phyloP scores from a whole-genome alignment of 495 filamentous ascomycete species.

The Chaetomium cochliodes region DNA sequence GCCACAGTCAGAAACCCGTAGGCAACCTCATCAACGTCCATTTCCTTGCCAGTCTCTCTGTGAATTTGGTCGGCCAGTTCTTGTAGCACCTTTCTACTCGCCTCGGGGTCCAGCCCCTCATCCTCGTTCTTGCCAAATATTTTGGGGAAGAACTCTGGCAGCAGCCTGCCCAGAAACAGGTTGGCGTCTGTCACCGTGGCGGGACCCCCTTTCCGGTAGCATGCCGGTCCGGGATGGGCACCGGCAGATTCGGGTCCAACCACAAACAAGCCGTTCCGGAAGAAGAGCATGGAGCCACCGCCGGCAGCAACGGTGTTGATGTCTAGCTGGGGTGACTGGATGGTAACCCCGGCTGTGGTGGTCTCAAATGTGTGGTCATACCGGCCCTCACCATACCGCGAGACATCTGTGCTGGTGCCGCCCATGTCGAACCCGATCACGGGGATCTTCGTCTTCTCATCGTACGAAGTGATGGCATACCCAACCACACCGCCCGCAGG shows the following conservation, averaged over 20 bases:
- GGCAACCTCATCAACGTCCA: conserved; percentile 85
- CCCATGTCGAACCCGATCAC: conserved; percentile 97
- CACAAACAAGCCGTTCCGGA: conserved; percentile 91
- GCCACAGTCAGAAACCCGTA: conserved; percentile 89
- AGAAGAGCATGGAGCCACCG: conserved; percentile 86
- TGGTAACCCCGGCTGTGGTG: conserved; percentile 91
- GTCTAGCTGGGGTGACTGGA: conserved; percentile 92
- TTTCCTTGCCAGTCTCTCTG: conserved; percentile 61
- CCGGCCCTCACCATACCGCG: conserved; percentile 80
- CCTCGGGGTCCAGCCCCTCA: conserved; percentile 76
- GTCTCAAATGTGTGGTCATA: conserved; percentile 98
- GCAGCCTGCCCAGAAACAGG: conserved; percentile 77
- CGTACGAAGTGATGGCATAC: conserved; percentile 91
- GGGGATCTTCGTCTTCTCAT: conserved; percentile 78
- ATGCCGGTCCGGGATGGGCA: conserved; percentile 90
- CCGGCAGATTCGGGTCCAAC: conserved; percentile 93
- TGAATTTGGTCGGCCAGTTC: conserved; percentile 80
- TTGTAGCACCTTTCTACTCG: conserved; percentile 72
- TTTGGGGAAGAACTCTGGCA: conserved; percentile 95
- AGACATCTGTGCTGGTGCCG: conserved; percentile 93
- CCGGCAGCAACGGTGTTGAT: conserved; percentile 98
- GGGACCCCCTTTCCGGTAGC: conserved; percentile 91
- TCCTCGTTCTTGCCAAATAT: conserved; percentile 94
- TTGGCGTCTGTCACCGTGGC: conserved; percentile 94
- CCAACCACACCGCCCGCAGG: conserved; percentile 86